A percentile compares a stretch with the other conserved stretches of the same genome.
Evolutionary conservation across 371 early-diverging fungal species (phyloP).

Genomic region (Mortierella sp.): DNA sequence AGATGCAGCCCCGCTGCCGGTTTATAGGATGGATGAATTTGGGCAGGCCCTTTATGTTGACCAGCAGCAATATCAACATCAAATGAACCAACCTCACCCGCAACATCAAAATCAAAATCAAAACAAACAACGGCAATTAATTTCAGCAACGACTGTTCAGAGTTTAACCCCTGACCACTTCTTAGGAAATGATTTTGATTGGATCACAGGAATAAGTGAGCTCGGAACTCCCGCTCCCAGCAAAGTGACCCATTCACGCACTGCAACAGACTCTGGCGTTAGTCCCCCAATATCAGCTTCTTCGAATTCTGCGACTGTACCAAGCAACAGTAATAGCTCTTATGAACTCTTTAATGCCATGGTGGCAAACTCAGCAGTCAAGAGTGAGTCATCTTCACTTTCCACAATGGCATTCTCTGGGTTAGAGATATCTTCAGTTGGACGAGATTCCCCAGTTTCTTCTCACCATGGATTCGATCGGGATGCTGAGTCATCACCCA

Average conservation of each 20-base stretch:
- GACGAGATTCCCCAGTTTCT: background rate
- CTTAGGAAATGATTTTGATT: conserved; percentile 24
- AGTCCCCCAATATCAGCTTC: conserved; percentile 7
- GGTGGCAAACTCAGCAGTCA: background rate
- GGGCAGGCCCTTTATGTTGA: conserved; percentile 20
- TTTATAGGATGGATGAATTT: conserved; percentile 9
- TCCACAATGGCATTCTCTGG: background rate
- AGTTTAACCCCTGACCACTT: conserved; percentile 36
- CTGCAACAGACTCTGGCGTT: conserved; percentile 1
- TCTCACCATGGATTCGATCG: background rate
- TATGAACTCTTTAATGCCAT: conserved; percentile 8
- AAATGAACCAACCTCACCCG: conserved; percentile 10
- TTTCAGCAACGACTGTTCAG: conserved; percentile 22
- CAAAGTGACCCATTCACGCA: conserved; percentile 9
- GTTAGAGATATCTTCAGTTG: background rate
- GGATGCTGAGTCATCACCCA: background rate
- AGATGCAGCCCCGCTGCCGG: conserved; percentile 6
- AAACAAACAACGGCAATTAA: conserved; percentile 9
- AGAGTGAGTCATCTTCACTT: background rate
- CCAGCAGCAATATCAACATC: conserved; percentile 25
- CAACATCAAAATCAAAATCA: conserved; percentile 10
- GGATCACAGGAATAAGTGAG: conserved; percentile 25
- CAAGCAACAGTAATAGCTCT: background rate
- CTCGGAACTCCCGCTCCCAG: conserved; percentile 14
- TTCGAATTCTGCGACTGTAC: conserved; percentile 1